A percentile compares a stretch with the other conserved stretches of the same genome.
Evolutionary conservation across 305 asterid species (phyloP).

Genomic region (Coffea humblotiana): DNA sequence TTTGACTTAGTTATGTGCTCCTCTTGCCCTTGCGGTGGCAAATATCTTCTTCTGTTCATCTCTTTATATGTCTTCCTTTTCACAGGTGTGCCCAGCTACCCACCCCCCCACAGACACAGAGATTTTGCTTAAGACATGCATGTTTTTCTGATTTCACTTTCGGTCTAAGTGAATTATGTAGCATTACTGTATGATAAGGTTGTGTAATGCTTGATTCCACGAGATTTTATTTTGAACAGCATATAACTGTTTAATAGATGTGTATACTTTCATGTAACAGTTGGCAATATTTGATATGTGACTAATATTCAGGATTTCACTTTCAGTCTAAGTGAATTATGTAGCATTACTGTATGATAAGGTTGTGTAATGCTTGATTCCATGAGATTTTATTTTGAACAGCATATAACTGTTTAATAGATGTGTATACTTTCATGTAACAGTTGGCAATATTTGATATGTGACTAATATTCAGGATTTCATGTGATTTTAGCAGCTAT

Average conservation of each 20-base stretch:
- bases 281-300: background rate
- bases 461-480: background rate
- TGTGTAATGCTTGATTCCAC: background rate
- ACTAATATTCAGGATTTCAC: background rate
- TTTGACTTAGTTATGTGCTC: background rate
- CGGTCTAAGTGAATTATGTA: background rate
- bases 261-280: background rate
- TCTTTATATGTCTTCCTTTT: background rate
- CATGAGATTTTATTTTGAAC: background rate
- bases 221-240: background rate
- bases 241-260: background rate
- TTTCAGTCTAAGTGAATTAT: background rate
- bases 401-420: background rate
- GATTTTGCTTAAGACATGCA: background rate
- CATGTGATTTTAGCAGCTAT: background rate
- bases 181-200: background rate
- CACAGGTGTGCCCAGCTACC: too few relatives aligned
- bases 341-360: background rate
- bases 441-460: background rate
- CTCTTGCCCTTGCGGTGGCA: background rate
- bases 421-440: background rate
- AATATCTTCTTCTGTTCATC: background rate
- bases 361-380: background rate
- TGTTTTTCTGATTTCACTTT: background rate
- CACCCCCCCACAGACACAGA: too few relatives aligned